Base-by-base conservation (phyloP, 768 basidiomycete genomes). In the Leccinum subtestaceum region DNA sequence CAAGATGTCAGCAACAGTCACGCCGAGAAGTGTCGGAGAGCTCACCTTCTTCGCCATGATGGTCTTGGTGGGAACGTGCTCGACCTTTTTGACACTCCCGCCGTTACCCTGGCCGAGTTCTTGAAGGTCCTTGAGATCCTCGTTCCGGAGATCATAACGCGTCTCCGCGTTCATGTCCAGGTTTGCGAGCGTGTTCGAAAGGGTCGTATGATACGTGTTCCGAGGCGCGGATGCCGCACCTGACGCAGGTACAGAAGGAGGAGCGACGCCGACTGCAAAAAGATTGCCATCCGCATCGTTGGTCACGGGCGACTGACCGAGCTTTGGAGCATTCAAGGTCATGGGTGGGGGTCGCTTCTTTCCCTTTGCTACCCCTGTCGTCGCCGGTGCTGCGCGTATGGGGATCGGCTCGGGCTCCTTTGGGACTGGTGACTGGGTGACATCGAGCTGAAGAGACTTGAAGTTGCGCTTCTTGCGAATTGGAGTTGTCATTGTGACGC, bases 31-130 rank as follows among this genome's bases (percentile, higher is more conserved):
- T 10, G 12, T n/a, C 29, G 1, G 21, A 9, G 36, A 32, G 73
- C 87, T 58, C 68, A 89, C 97, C 86, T 99, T 99, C 79, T 97
- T 95, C 4, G 97, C 97, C 96, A 99, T 98, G 66, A 94, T 83
- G 15, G 87, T 93, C 40, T 88, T 88, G 32, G 94, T 93, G 12
- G 94, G 94, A 13, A 84, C 80, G 70, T 99, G 97, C 74, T 95
- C 87, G 17, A 97, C 95, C 75, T 91, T 92, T 75, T 95, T 95
- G 51, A 99, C 97, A 56, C 95, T 97, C 55, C 97, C 97, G 1
- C 97, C 95, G 69, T 98, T 98, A 4, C 97, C 97, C 64, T 92
- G 88, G 4, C 97, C 97, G 3, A 99, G 81, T 74, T 99, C 97
- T 55, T 85, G 83, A 49, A 98, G 70, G 63, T 95, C 91, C 75